These are phyloP conservation scores for Pestalotiopsis fici DNA, from an alignment of 2,329 filamentous ascomycete genomes.

Conservation along the genomic window DNA sequence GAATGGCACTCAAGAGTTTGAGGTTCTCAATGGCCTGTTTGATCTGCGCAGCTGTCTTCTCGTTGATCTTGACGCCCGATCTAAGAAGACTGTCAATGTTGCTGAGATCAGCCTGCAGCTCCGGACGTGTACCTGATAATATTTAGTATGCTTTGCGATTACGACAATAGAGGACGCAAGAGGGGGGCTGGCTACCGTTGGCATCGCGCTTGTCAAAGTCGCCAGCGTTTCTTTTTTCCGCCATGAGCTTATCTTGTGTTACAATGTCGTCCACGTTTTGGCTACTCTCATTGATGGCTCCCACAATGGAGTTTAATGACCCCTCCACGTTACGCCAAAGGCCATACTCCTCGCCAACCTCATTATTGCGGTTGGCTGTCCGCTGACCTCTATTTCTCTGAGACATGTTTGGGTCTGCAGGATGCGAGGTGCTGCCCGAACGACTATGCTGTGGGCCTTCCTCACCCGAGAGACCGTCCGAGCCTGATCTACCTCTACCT, in stretches of 20 bases:
- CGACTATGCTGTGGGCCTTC: neutral
- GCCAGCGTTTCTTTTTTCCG: conserved; percentile 33
- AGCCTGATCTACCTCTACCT: neutral
- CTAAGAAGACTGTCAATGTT: conserved; percentile 32
- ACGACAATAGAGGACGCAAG: neutral
- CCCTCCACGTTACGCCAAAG: conserved; percentile 42
- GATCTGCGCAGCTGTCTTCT: conserved; percentile 26
- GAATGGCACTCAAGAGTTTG: conserved; percentile 38
- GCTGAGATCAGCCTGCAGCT: conserved; percentile 28
- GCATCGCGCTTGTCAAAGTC: conserved; percentile 14
- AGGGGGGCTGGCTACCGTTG: neutral
- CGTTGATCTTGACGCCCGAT: conserved; percentile 33
- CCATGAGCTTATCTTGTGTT: conserved; percentile 39
- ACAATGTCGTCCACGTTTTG: conserved; percentile 36
- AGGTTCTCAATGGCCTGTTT: conserved; percentile 36
- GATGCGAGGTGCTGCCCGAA: neutral
- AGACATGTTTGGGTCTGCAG: conserved; percentile 25
- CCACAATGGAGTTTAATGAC: conserved; percentile 33
- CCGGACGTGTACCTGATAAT: conserved; percentile 12
- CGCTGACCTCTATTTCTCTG: conserved; percentile 29
- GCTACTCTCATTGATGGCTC: conserved; percentile 40
- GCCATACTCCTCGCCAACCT: conserved; percentile 40
- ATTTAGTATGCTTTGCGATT: neutral
- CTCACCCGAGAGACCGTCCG: neutral
- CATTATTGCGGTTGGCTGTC: conserved; percentile 37